A percentile compares a stretch with the other conserved stretches of the same genome.
Conservation (phyloP, 768 basidiomycete genomes). For the Inosperma sp. region DNA sequence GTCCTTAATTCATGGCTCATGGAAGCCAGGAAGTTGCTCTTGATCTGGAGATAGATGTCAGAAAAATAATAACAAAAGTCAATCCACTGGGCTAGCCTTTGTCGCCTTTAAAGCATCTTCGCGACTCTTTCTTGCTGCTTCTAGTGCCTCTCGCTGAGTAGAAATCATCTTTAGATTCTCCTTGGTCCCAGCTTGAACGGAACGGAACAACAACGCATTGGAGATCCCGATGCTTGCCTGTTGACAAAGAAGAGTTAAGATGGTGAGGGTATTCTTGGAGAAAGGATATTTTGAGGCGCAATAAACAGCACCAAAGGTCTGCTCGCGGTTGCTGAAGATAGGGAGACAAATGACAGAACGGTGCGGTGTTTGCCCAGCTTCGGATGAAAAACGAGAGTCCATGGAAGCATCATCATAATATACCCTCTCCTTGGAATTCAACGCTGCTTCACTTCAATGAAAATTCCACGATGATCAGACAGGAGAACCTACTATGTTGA, state of each 20-base stretch:
- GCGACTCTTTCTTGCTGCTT: slow-evolving; percentile 63
- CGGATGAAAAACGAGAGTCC: slow-evolving; percentile 66
- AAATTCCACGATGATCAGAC: not conserved
- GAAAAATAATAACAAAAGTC: not conserved
- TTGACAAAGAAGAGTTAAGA: slow-evolving; percentile 61
- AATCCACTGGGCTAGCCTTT: slow-evolving; percentile 42
- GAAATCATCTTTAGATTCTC: slow-evolving; percentile 77
- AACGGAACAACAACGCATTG: slow-evolving; percentile 70
- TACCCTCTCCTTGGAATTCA: slow-evolving; percentile 61
- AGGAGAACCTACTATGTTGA: slow-evolving; percentile 48
- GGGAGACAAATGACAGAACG: slow-evolving; percentile 65
- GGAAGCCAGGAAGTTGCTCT: slow-evolving; percentile 71
- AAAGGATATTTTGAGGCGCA: slow-evolving; percentile 64
- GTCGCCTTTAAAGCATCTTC: slow-evolving; percentile 73
- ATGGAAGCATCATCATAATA: slow-evolving; percentile 56
- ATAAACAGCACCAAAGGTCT: slow-evolving; percentile 70
- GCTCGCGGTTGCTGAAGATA: slow-evolving; percentile 69
- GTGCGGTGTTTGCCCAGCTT: slow-evolving; percentile 56
- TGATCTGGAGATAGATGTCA: slow-evolving; percentile 47
- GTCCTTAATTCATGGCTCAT: slow-evolving; percentile 79
- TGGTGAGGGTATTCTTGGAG: slow-evolving; percentile 53
- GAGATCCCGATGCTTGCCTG: slow-evolving; percentile 75
- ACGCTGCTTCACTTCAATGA: slow-evolving; percentile 34
- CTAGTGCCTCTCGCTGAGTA: slow-evolving; percentile 63
- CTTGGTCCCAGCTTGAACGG: slow-evolving; percentile 66